Percentiles rank a stretch among this genome's conserved stretches.
phyloP scores from a whole-genome alignment of 2,329 filamentous ascomycete species.

The Fusarium brevicatenulatum region DNA sequence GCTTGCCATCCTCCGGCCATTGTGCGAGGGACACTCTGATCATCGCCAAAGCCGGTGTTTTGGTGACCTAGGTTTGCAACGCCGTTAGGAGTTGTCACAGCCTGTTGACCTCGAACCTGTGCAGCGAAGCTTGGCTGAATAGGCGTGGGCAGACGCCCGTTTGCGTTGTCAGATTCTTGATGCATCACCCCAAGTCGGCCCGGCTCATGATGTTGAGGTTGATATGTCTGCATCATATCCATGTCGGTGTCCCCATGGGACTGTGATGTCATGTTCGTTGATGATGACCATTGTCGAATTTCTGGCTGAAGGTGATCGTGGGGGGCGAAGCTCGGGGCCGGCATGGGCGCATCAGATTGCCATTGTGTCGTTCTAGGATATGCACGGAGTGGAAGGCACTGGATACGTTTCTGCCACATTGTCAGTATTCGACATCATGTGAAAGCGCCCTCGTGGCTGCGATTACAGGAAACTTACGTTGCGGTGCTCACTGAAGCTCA shows the following conservation, averaged over 20 bases:
- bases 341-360: slow-evolving; percentile 49
- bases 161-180: slow-evolving; percentile 41
- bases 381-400: slow-evolving; percentile 62
- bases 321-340: slow-evolving; percentile 53
- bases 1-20: slow-evolving; percentile 63
- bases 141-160: slow-evolving; percentile 66
- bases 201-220: slow-evolving; percentile 16
- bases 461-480: slow-evolving; percentile 52
- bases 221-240: slow-evolving; percentile 60
- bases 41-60: slow-evolving; percentile 52
- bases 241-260: slow-evolving; percentile 54
- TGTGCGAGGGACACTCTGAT: slow-evolving; percentile 60
- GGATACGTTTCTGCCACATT: slow-evolving; percentile 61
- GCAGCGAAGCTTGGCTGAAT: slow-evolving; percentile 68
- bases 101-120: slow-evolving; percentile 64
- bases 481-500: slow-evolving; percentile 62
- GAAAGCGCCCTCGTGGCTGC: neutral
- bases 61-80: slow-evolving; percentile 54
- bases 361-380: slow-evolving; percentile 52
- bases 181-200: slow-evolving; percentile 21
- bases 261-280: slow-evolving; percentile 27
- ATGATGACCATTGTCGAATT: slow-evolving; percentile 49
- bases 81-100: slow-evolving; percentile 52
- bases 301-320: slow-evolving; percentile 51
- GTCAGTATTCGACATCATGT: slow-evolving; percentile 34